These are phyloP conservation scores for Dictyostelium capitatum DNA, from an alignment of 78 protist species.

Conservation along the genomic window DNA sequence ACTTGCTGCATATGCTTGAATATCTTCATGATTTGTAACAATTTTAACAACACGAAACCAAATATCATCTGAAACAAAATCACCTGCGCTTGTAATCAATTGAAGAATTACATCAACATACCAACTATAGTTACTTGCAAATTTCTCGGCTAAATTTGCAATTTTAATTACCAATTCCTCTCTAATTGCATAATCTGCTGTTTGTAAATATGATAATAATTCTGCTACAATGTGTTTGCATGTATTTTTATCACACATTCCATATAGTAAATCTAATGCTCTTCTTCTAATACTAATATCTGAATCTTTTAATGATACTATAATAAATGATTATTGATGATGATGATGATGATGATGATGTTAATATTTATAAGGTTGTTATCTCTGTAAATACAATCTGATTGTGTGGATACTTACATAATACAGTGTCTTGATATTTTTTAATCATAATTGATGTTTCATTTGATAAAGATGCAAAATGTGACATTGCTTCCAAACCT, in stretches of 20 bases:
- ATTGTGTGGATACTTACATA: slow-evolving; percentile 19
- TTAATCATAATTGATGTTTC: slow-evolving; percentile 74
- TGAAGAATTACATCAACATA: slow-evolving; percentile 95
- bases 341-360: slow-evolving; percentile 79
- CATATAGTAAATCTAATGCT: slow-evolving; percentile 96
- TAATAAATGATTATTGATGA: not conserved
- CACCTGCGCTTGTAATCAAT: slow-evolving; percentile 95
- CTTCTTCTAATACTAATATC: slow-evolving; percentile 94
- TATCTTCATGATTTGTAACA: slow-evolving; percentile 93
- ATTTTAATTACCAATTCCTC: slow-evolving; percentile 97
- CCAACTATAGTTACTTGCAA: slow-evolving; percentile 92
- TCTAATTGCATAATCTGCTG: slow-evolving; percentile 88
- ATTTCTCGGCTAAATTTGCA: slow-evolving; percentile 98
- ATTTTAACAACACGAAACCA: slow-evolving; percentile 98
- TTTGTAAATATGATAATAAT: slow-evolving; percentile 91
- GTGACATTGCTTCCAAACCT: slow-evolving; percentile 90
- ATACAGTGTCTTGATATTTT: slow-evolving; percentile 77
- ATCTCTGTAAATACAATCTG: not conserved
- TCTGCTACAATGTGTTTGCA: slow-evolving; percentile 90
- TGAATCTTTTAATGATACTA: slow-evolving; percentile 85
- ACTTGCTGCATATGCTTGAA: slow-evolving; percentile 95
- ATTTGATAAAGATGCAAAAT: slow-evolving; percentile 61
- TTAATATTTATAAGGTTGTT: slow-evolving; percentile 6
- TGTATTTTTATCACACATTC: slow-evolving; percentile 92
- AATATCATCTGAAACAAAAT: slow-evolving; percentile 93